Percentiles rank a stretch among this genome's conserved stretches.
Evolutionary conservation across 352 stramenopile genomes (phyloP).

Genomic region (Phytophthora gonapodyides): DNA sequence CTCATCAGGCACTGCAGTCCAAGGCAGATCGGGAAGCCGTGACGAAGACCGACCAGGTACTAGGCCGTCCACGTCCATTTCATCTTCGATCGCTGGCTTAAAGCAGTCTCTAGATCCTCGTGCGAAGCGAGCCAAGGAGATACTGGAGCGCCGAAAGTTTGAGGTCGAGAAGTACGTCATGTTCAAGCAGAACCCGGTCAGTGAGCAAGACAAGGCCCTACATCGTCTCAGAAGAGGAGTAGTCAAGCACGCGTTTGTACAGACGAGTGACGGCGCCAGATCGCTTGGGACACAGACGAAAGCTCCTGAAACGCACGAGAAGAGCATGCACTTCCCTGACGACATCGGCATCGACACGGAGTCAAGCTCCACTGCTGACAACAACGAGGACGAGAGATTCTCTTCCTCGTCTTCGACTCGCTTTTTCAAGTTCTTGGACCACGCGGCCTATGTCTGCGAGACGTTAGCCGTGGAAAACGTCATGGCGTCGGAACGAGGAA

Average conservation of each 20-base stretch:
- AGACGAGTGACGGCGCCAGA: constrained; percentile 68
- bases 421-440: constrained; percentile 71
- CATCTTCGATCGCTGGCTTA: constrained; percentile 72
- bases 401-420: constrained; percentile 40
- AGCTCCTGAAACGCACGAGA: constrained; percentile 37
- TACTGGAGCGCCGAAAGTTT: constrained; percentile 63
- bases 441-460: constrained; percentile 62
- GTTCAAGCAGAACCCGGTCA: constrained; percentile 62
- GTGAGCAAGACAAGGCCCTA: constrained; percentile 64
- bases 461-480: constrained; percentile 58
- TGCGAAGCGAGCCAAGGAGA: constrained; percentile 59
- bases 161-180: constrained; percentile 73
- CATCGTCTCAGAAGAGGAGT: constrained; percentile 51
- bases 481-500: constrained; percentile 28
- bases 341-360: constrained; percentile 67
- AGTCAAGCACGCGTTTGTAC: constrained; percentile 56
- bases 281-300: constrained; percentile 60
- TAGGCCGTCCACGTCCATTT: constrained; percentile 38
- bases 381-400: constrained; percentile 20
- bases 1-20: constrained; percentile 16
- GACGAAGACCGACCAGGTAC: constrained; percentile 11
- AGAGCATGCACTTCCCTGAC: constrained; percentile 76
- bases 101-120: constrained; percentile 75
- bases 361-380: constrained; percentile 16
- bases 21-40: constrained; percentile 7